Percentiles rank a stretch among this genome's conserved stretches.
These are phyloP conservation scores for Mimosa pudica DNA, from an alignment of 306 rosid species.

Conservation along the genomic window DNA sequence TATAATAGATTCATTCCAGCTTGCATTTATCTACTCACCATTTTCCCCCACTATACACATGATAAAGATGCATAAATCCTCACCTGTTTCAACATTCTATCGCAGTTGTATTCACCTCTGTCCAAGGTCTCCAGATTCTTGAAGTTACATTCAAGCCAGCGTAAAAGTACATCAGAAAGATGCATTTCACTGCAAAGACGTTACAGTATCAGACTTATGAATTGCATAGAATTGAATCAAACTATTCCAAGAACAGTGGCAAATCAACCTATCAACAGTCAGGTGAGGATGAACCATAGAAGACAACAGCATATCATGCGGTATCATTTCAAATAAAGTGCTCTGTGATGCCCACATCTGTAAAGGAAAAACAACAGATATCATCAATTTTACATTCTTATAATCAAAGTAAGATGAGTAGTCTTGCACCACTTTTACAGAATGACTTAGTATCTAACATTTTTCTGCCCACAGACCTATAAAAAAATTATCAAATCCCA, in stretches of 20 bases:
- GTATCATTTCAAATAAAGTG: slow-evolving; percentile 51
- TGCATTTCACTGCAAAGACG: slow-evolving; percentile 71
- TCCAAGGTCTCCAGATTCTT: slow-evolving; percentile 45
- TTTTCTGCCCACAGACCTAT: background rate
- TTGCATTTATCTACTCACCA: slow-evolving; percentile 12
- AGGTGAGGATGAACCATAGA: slow-evolving; percentile 58
- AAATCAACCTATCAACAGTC: slow-evolving; percentile 72
- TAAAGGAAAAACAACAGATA: slow-evolving; percentile 20
- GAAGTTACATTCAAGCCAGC: slow-evolving; percentile 60
- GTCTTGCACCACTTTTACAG: slow-evolving; percentile 10
- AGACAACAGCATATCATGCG: slow-evolving; percentile 53
- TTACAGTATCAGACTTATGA: slow-evolving; percentile 38
- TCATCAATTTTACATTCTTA: slow-evolving; percentile 28
- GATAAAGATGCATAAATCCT: slow-evolving; percentile 30
- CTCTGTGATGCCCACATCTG: slow-evolving; percentile 68
- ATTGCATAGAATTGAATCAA: slow-evolving; percentile 25
- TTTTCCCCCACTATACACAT: background rate
- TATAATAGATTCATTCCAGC: slow-evolving; percentile 2
- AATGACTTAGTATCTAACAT: background rate
- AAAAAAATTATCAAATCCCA: slow-evolving; percentile 14
- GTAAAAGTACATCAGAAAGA: slow-evolving; percentile 64
- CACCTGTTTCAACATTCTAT: slow-evolving; percentile 61
- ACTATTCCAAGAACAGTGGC: slow-evolving; percentile 27
- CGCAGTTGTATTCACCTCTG: slow-evolving; percentile 39
- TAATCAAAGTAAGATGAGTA: slow-evolving; percentile 8